phyloP scores from a whole-genome alignment of 78 protist genomes.

The Monosiga brevicollis region DNA sequence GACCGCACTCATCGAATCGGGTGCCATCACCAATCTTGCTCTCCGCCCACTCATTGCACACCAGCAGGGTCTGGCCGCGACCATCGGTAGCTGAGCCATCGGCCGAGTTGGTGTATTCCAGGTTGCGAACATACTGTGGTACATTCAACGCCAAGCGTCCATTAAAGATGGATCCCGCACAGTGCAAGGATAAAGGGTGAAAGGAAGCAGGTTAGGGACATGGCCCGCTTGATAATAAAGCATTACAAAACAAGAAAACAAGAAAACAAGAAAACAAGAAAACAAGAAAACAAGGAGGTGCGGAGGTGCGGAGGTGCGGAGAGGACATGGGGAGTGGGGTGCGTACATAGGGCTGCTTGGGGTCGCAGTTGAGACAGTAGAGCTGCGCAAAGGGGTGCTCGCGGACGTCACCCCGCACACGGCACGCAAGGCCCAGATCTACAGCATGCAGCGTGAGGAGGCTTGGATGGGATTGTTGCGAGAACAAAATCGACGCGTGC shows the following conservation, averaged over 20 bases:
- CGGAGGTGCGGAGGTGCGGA: no score
- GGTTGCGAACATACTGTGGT: not conserved
- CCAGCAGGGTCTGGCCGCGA: not conserved
- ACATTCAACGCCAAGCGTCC: no score
- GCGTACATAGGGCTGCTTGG: not conserved
- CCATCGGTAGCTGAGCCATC: not conserved
- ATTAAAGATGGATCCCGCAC: no score
- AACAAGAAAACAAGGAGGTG: no score
- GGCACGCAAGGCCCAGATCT: not conserved
- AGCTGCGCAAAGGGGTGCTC: not conserved
- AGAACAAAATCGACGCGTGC: not conserved
- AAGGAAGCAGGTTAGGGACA: no score
- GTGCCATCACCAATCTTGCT: not conserved
- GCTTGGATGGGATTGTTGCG: not conserved
- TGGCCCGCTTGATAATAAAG: no score
- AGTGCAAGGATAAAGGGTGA: no score
- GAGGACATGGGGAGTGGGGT: no score
- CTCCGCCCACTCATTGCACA: not conserved
- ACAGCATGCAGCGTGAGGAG: no score
- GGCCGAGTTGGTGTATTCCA: not conserved
- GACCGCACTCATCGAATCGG: not conserved
- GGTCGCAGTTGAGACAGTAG: not conserved
- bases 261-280: no score
- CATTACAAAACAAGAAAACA: no score
- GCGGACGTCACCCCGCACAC: not conserved